phyloP scores from a whole-genome alignment of 257 asterid genomes.

The Coffea canephora region DNA sequence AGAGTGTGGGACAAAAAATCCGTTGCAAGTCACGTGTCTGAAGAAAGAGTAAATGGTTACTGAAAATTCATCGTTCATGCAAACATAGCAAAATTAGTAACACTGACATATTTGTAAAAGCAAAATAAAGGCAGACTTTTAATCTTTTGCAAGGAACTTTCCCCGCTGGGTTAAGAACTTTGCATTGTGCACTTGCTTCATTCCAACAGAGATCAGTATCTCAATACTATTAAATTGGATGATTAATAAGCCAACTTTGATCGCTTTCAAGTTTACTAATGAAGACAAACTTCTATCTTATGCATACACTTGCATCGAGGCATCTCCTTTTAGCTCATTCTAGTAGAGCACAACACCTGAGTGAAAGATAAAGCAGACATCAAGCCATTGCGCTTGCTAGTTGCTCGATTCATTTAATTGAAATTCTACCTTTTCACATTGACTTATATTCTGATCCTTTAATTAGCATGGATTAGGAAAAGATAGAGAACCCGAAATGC shows the following conservation, averaged over 20 bases:
- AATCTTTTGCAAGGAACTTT: neutral
- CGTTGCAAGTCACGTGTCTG: neutral
- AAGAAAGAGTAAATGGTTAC: too few relatives aligned
- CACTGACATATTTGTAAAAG: neutral
- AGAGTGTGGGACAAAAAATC: too few relatives aligned
- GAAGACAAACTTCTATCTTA: neutral
- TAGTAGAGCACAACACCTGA: neutral
- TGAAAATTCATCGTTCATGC: neutral
- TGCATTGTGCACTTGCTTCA: neutral
- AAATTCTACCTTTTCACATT: neutral
- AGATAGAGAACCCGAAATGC: slow-evolving; percentile 4
- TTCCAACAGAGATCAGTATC: neutral
- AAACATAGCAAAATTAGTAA: neutral
- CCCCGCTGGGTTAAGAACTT: neutral
- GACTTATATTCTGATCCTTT: slow-evolving; percentile 11
- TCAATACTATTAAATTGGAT: neutral
- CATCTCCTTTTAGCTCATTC: neutral
- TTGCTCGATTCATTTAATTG: neutral
- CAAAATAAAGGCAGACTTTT: neutral
- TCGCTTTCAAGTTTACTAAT: neutral
- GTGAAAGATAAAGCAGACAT: slow-evolving; percentile 5
- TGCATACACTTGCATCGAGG: neutral
- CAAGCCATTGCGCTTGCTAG: neutral
- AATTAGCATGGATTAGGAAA: slow-evolving; percentile 1
- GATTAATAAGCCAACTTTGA: slow-evolving; percentile 16